Conservation (phyloP, 345 rosid species). For the Brassica cretica region DNA sequence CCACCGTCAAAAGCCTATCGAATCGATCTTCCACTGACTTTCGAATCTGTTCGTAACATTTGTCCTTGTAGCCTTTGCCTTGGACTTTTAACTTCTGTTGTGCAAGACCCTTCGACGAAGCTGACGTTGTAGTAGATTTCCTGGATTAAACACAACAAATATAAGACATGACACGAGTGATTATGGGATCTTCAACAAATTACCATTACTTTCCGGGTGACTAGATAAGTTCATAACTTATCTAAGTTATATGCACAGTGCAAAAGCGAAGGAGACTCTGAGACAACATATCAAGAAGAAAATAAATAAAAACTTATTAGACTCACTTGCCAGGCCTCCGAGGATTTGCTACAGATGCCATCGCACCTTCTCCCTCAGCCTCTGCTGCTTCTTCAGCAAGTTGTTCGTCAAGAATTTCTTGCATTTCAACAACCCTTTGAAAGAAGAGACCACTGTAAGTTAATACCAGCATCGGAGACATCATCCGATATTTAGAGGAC, state of each 20-base stretch:
- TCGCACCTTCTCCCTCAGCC: conserved; percentile 95
- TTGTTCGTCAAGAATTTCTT: conserved; percentile 98
- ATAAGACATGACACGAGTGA: conserved; percentile 14
- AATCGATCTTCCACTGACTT: conserved; percentile 89
- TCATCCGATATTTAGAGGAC: conserved; percentile 14
- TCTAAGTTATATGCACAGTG: not conserved
- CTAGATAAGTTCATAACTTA: conserved; percentile 6
- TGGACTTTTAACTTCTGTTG: conserved; percentile 80
- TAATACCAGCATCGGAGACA: conserved; percentile 12
- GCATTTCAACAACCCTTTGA: conserved; percentile 97
- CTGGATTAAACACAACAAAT: conserved; percentile 43
- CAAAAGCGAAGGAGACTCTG: conserved; percentile 9
- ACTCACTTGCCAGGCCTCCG: conserved; percentile 84
- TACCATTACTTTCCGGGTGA: conserved; percentile 1
- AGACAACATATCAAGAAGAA: conserved; percentile 19
- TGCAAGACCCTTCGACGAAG: conserved; percentile 60
- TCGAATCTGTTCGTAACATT: conserved; percentile 90
- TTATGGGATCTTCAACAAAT: conserved; percentile 4
- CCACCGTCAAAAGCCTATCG: conserved; percentile 79
- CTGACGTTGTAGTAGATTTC: conserved; percentile 55
- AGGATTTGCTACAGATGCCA: conserved; percentile 90
- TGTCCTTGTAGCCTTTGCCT: conserved; percentile 95
- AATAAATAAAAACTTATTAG: conserved; percentile 9
- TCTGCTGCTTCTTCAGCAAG: conserved; percentile 99
- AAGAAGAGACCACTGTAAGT: conserved; percentile 19